A percentile compares a stretch with the other conserved stretches of the same genome.
Conservation (phyloP, 2,329 filamentous ascomycete genomes). For the Allantophomopsis lycopodina region DNA sequence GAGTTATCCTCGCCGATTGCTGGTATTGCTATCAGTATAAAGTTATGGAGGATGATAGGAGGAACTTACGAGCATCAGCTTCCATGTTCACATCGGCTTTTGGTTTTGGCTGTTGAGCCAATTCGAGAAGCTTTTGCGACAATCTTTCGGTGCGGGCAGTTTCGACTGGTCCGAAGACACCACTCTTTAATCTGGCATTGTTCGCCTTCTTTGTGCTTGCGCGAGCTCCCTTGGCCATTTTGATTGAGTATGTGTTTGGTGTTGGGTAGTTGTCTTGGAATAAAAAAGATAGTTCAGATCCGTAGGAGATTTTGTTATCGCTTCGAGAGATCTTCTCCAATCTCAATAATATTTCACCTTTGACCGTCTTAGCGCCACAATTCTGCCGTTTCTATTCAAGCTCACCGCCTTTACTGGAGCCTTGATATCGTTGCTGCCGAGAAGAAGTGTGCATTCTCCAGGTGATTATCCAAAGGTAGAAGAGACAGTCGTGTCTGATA, state of each 20-base stretch:
- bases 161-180: conserved; percentile 76
- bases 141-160: conserved; percentile 68
- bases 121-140: conserved; percentile 71
- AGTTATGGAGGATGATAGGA: background rate
- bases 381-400: too few species aligned
- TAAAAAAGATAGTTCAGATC: too few species aligned
- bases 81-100: conserved; percentile 35
- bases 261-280: too few species aligned
- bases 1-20: conserved; percentile 6
- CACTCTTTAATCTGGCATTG: conserved; percentile 64
- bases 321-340: too few species aligned
- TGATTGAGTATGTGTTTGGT: conserved; percentile 8
- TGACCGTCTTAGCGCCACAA: too few species aligned
- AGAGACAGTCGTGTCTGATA: too few species aligned
- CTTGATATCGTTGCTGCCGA: too few species aligned
- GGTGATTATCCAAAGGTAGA: too few species aligned
- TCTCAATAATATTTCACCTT: too few species aligned
- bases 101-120: conserved; percentile 65
- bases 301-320: too few species aligned
- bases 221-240: conserved; percentile 80
- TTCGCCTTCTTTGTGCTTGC: conserved; percentile 73
- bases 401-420: too few species aligned
- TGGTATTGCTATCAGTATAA: conserved; percentile 2
- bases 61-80: conserved; percentile 16
- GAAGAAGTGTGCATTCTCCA: too few species aligned